These are phyloP conservation scores for Haplosporangium sp. DNA, from an alignment of 371 early-diverging fungal genomes.

Conservation along the genomic window DNA sequence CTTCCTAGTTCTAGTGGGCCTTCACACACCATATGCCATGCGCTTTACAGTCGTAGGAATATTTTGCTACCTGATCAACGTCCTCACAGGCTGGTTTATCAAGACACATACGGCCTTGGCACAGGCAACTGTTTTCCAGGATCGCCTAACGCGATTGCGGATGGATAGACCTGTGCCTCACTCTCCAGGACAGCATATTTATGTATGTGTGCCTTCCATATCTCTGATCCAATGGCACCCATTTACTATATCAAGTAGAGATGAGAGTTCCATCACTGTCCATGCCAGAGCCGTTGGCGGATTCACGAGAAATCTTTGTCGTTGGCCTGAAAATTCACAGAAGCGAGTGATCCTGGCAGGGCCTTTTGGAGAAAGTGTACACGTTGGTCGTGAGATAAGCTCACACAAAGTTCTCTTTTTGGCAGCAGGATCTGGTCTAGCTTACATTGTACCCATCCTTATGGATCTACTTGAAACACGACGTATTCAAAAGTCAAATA, in stretches of 20 bases:
- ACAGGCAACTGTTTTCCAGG: constrained; percentile 60
- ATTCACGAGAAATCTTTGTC: constrained; percentile 62
- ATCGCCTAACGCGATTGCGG: constrained; percentile 60
- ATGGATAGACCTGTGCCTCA: constrained; percentile 59
- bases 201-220: constrained; percentile 66
- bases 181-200: constrained; percentile 67
- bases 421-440: constrained; percentile 67
- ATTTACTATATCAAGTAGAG: constrained; percentile 65
- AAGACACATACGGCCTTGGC: constrained; percentile 62
- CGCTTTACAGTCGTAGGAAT: constrained; percentile 68
- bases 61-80: constrained; percentile 62
- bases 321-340: constrained; percentile 57
- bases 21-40: constrained; percentile 73
- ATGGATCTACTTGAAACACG: constrained; percentile 57
- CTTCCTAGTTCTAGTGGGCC: constrained; percentile 63
- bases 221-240: constrained; percentile 74
- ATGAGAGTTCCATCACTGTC: constrained; percentile 51
- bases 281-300: constrained; percentile 65
- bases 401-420: constrained; percentile 57
- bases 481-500: constrained; percentile 16
- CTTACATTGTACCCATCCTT: constrained; percentile 64
- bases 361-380: constrained; percentile 59
- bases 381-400: constrained; percentile 38
- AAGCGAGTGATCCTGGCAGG: constrained; percentile 63
- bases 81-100: constrained; percentile 67